Percentiles rank a stretch among this genome's conserved stretches.
Conservation (phyloP, 768 basidiomycete species). For the Mycena vitilis region DNA sequence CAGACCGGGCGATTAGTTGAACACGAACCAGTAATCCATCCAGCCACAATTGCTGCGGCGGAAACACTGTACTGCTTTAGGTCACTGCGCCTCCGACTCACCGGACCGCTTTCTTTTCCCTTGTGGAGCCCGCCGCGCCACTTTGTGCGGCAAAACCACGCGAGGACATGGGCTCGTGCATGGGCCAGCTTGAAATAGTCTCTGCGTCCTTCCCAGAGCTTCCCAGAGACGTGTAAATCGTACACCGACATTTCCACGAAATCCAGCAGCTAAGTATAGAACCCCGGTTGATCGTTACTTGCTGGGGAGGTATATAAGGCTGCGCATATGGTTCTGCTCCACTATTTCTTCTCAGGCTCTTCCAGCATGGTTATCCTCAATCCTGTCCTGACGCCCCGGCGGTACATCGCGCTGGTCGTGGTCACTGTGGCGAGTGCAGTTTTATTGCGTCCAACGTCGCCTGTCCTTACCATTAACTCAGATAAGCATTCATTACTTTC, state of each 20-base stretch:
- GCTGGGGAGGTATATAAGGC: background rate
- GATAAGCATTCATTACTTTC: conserved; percentile 68
- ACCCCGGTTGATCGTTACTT: conserved; percentile 10
- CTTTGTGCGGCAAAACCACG: conserved; percentile 24
- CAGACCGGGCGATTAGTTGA: too few species aligned
- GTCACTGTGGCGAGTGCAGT: conserved; percentile 56
- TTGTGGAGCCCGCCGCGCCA: too few species aligned
- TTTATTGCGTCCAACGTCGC: too few species aligned
- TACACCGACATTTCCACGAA: background rate
- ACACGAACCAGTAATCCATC: background rate
- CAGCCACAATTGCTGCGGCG: conserved; percentile 2
- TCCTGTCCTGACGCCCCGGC: conserved; percentile 69
- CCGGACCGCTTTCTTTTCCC: conserved; percentile 30
- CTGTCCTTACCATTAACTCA: conserved; percentile 37
- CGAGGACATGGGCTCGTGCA: too few species aligned
- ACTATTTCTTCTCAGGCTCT: conserved; percentile 4
- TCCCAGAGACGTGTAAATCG: background rate
- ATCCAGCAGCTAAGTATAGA: conserved; percentile 7
- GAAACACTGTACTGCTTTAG: background rate
- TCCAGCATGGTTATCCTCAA: conserved; percentile 38
- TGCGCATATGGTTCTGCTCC: conserved; percentile 15
- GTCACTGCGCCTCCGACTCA: conserved; percentile 24
- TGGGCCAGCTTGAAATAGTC: too few species aligned
- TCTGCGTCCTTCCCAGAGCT: too few species aligned
- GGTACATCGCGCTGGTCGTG: conserved; percentile 64